Base-by-base conservation (phyloP, 163 green algal species). In the Botryococcus braunii region DNA sequence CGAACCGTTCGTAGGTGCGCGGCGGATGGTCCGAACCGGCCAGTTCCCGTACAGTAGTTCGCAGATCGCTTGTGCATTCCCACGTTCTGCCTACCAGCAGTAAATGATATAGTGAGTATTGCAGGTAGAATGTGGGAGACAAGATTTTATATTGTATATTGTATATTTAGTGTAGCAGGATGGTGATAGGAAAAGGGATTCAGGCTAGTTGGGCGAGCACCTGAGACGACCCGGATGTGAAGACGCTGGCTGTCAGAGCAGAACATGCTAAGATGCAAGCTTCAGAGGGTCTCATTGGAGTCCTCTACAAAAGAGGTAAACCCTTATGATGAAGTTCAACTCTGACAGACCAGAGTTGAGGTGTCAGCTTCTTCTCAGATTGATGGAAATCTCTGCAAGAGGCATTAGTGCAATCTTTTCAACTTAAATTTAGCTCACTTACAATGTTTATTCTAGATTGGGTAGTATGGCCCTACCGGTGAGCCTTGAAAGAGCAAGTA, bases 351-450 rank as follows among this genome's bases (percentile, higher is more conserved):
- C 17, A 21, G 17, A 21, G 46, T 21, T 55, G 46, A 55, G 46
- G 21, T 13, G 17, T 55, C 46, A 13, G 17, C 17, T 21, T 55
- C 21, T 55, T 13, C 46, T n/a, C n/a, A n/a, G n/a, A 55, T 55
- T 13, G 46, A 55, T 13, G 46, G 46, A 55, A 55, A 27, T 21
- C 46, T 55, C 17, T 55, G 13, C 46, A 55, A 55, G 46, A 13
- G 46, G 46, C 13, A 21, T 55, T 27, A 55, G 46, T 55, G 46
- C 17, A 21, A 13, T 55, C 21, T 21, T 55, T 71, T 65, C 25
- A 35, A 57, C 7, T 65, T 52, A 40, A 64, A 63, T 31, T 37
- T 38, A 71, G 65, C 46, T 71, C 3, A 50, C 13, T 1, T 47
- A 36, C 2, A 1, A 2, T 32, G 32, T n/a, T n/a, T 23, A 55